Base-by-base conservation (phyloP, 2,329 filamentous ascomycete genomes). In the Trematosphaeria pertusa region DNA sequence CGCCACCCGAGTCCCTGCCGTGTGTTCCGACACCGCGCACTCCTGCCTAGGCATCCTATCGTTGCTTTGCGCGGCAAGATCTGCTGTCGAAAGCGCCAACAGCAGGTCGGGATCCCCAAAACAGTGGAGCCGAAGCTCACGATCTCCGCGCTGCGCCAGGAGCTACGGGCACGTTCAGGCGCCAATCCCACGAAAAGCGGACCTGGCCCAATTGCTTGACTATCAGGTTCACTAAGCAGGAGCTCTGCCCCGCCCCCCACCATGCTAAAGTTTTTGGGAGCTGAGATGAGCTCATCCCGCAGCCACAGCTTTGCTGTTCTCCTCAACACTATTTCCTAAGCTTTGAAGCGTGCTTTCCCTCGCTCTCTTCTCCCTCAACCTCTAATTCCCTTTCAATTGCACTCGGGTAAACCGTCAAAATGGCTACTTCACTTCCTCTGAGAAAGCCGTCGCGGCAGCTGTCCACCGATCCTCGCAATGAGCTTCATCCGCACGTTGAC, bases 401-500 rank as follows among this genome's bases (percentile, higher is more conserved):
- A 5, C 14, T 11, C 18, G 12, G 4, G 14, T 12, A 20, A 37
- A 21, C 9, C 10, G 37, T 37, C 50, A 57, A 34, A 24, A 63
- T 69, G 59, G 48, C 53, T 38, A 51, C 43, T 26, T 48, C 60
- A 51, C 50, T 67, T 35, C 64, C 64, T 19, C 64, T 60, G 43
- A 53, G 62, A 46, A 59, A 65, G 50, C 63, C 62, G 34, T 77
- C 75, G 50, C 73, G 75, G 44, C 75, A 78, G 58, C 72, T 78
- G 71, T 77, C 74, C 11, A 72, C 75, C 31, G 76, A 78, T 62
- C 75, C 78, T 38, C 78, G 80, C 56, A 82, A 85, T 62, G 81
- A 84, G 59, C 73, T 85, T 41, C 76, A 77, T 43, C 75, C 81
- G 31, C 78, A 82, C 50, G 71, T 79, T 56, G 80, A 84, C 61